Evolutionary conservation across 2,329 filamentous ascomycete species (phyloP), one percentile per base, ranked within the genome.

Genomic region (Calonectria pteridis): DNA sequence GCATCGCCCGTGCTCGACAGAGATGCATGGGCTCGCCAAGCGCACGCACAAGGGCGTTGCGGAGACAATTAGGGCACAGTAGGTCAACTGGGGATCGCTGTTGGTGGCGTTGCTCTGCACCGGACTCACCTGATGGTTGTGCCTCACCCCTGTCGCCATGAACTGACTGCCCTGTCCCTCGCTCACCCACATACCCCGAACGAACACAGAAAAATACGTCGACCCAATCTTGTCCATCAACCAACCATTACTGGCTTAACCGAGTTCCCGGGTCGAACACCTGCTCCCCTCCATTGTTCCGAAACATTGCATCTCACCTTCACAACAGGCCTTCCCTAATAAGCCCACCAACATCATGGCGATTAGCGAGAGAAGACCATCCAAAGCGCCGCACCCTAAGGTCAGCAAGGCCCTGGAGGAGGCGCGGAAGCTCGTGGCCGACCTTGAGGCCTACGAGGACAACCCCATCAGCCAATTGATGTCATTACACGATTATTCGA

Each of bases 341-440:
- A 11, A 23, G n/a, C 43, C 31, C 14, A 29, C 33, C 33, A 40
- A 13, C 35, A 62, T 33, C 33, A 62, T 62, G 55, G 33, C 55
- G 11, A 62, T 62, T 28, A 62, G 55, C 26, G 55, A 62, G 43
- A 74, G 50, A 23, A 43, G 26, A 3, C n/a, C 59, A 0, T 16
- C 9, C 18, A 40, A 11, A 35, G 79, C 79, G 76, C 69, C 73
- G 28, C 73, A 80, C 10, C 79, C 77, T 23, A 80, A 79, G 53
- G 79, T 74, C 46, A 75, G 69, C 67, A 80, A 77, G 20, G 80
- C 80, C 53, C 78, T 82, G 4, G 73, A 78, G 40, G 78, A 81
- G 74, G 80, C 80, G 35, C 75, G 58, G 69, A 77, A 77, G 31
- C 77, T 80, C 3, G 79, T 81, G 11, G 77, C 77, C 20, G 77